Evolutionary conservation across 805 yeast genomes (phyloP), one percentile per base, ranked within the genome.

Genomic region (Barnettozyma botsteinii): DNA sequence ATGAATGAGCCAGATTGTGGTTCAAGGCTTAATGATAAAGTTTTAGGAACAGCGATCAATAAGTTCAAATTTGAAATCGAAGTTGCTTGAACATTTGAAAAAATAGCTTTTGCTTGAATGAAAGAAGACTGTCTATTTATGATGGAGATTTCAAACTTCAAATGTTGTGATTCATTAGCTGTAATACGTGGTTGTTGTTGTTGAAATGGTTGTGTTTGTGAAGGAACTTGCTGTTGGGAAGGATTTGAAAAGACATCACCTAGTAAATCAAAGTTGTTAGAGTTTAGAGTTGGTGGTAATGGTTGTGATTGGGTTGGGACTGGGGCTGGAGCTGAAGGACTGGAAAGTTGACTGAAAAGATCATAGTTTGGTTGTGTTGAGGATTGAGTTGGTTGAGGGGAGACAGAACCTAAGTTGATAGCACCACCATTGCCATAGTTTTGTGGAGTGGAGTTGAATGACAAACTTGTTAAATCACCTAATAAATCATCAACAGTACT

Each of bases 31-130:
- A 85, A 66, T 36, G 66, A 66, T 53, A 80, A 72, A 7, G 72
- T 54, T 52, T 78, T 80, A 39, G 94, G 86, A 24, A 79, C 87
- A 0, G 95, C 93, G 28, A 83, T 59, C 54, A 77, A 67, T 49
- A 81, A 75, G 43, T 75, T 73, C 32, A 85, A 59, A 42, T 71
- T 68, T 7, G 72, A 59, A 25, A 83, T 59, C 13, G 73, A 59
- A 7, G 65, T 49, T 32, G 67, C 52, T 34, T 68, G 63, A 8
- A 65, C 45, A 60, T 81, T 83, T 36, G 83, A 69, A 51, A 79
- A 72, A 37, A 60, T 56, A 9, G 76, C 69, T 25, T 65, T 66
- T 8, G 83, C 72, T 21, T 59, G 57, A 28, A 75, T 56, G 2
- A 63, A 57, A 20, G 62, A 52, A 9, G 64, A 53, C 1, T 73